phyloP scores from a whole-genome alignment of 108 stramenopile species.

The Mediolabrus comicus region DNA sequence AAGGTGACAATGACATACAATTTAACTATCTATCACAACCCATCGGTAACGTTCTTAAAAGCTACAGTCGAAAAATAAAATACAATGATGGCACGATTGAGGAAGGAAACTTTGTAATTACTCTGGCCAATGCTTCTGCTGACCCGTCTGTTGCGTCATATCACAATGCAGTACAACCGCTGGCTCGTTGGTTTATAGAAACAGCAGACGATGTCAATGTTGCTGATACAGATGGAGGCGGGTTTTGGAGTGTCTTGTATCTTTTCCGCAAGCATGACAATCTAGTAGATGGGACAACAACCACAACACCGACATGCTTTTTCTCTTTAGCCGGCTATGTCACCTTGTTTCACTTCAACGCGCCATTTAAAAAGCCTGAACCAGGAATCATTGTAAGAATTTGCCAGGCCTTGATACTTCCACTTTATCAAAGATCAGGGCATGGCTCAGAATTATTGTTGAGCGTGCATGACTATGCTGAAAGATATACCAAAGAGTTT shows the following conservation, averaged over 20 bases:
- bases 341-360: constrained; percentile 62
- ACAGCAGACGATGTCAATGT: constrained; percentile 51
- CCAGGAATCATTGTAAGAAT: constrained; percentile 65
- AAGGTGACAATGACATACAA: not conserved
- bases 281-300: not conserved
- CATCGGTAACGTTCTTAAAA: constrained; percentile 22
- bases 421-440: constrained; percentile 49
- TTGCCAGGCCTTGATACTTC: constrained; percentile 50
- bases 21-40: constrained; percentile 16
- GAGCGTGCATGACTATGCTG: constrained; percentile 38
- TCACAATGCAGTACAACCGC: constrained; percentile 35
- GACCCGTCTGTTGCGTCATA: constrained; percentile 34
- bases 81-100: not conserved
- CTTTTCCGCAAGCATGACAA: constrained; percentile 36
- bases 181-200: constrained; percentile 52
- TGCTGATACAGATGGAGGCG: constrained; percentile 26
- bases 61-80: constrained; percentile 33
- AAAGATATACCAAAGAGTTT: not conserved
- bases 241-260: constrained; percentile 48
- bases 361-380: constrained; percentile 76
- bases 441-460: constrained; percentile 45
- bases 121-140: constrained; percentile 32
- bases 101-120: constrained; percentile 36
- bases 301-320: not conserved
- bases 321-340: constrained; percentile 49